A percentile compares a stretch with the other conserved stretches of the same genome.
Evolutionary conservation across 1,284 basidiomycete genomes (phyloP).

Genomic region (Wolfiporia cocos): DNA sequence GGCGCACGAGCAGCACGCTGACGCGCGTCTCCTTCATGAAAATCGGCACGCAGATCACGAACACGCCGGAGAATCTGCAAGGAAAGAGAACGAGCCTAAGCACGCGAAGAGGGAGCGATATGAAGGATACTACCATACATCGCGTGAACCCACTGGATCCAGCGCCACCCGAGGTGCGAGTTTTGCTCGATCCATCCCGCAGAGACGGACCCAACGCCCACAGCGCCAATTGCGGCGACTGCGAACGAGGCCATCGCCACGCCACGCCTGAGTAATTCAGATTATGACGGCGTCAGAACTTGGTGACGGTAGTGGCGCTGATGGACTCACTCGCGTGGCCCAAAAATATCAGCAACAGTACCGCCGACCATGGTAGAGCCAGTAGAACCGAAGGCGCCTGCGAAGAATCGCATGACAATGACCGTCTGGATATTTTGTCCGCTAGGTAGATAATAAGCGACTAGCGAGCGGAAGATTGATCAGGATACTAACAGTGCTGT

Average conservation of each 20-base stretch:
- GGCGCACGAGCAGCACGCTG: slow-evolving; percentile 52
- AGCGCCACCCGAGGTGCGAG: slow-evolving; percentile 59
- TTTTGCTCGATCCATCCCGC: slow-evolving; percentile 70
- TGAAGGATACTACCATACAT: slow-evolving; percentile 36
- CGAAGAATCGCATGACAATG: slow-evolving; percentile 59
- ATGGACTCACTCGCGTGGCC: slow-evolving; percentile 41
- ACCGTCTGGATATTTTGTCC: slow-evolving; percentile 67
- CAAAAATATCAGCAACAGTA: slow-evolving; percentile 70
- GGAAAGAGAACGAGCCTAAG: slow-evolving; percentile 5
- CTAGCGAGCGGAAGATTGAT: not conserved
- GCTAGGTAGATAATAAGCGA: slow-evolving; percentile 24
- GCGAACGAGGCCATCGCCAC: slow-evolving; percentile 69
- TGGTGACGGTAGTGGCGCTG: not conserved
- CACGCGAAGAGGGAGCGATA: not conserved
- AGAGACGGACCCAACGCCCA: slow-evolving; percentile 61
- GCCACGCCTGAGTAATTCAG: slow-evolving; percentile 44
- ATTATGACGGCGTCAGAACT: not conserved
- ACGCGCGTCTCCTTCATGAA: slow-evolving; percentile 61
- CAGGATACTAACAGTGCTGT: slow-evolving; percentile 47
- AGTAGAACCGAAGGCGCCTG: slow-evolving; percentile 64
- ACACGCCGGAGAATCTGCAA: slow-evolving; percentile 38
- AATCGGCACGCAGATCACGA: slow-evolving; percentile 37
- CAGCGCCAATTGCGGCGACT: slow-evolving; percentile 49
- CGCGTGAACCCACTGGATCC: slow-evolving; percentile 79
- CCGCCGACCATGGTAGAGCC: slow-evolving; percentile 77